Conservation (phyloP, 768 basidiomycete species). For the Termitomyces sp. region DNA sequence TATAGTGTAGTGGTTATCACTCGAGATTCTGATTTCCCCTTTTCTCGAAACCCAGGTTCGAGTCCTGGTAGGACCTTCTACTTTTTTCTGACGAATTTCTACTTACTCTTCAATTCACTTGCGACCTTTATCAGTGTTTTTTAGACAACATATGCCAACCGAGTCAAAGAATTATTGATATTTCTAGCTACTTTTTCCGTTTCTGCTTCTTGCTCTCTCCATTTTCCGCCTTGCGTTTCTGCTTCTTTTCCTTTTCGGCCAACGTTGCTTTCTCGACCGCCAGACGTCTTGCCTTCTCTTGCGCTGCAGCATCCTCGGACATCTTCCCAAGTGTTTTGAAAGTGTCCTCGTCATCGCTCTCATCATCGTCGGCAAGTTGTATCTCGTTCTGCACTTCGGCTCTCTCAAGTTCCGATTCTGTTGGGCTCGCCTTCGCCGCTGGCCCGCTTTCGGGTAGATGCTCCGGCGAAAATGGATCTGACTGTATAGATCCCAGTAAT, state of each 20-base stretch:
- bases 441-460: constrained; percentile 36
- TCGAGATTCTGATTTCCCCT: constrained; percentile 30
- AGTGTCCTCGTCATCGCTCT: constrained; percentile 24
- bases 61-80: constrained; percentile 40
- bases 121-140: no score
- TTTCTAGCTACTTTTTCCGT: constrained; percentile 10
- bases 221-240: constrained; percentile 16
- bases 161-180: background rate
- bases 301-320: constrained; percentile 21
- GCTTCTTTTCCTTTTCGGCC: constrained; percentile 21
- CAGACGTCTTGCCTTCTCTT: constrained; percentile 24
- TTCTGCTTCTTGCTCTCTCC: constrained; percentile 13
- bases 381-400: constrained; percentile 16
- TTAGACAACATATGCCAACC: background rate
- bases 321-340: constrained; percentile 24
- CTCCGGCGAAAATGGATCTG: constrained; percentile 66
- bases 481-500: constrained; percentile 77
- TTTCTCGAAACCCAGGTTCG: constrained; percentile 46
- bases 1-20: constrained; percentile 29
- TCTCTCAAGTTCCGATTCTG: constrained; percentile 20
- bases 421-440: constrained; percentile 12
- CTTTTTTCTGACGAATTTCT: no score
- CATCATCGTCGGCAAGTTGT: constrained; percentile 17
- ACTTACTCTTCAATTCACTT: no score
- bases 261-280: constrained; percentile 19